Evolutionary conservation across 306 rosid genomes (phyloP), one percentile per base, ranked within the genome.

Genomic region (Pyrus betulifolia): DNA sequence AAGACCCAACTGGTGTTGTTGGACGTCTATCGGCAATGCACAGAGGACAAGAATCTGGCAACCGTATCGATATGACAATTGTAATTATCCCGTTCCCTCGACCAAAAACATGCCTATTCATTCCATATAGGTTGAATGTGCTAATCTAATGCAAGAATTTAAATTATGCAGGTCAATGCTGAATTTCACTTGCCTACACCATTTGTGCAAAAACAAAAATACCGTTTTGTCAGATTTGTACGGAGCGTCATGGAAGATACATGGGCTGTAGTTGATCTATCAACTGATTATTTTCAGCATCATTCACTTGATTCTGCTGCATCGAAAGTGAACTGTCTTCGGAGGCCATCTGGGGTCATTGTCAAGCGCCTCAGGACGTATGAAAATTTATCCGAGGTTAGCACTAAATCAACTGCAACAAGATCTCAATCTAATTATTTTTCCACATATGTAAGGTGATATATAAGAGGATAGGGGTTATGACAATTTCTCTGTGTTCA

Each of bases 311-410:
- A 51, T 12, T 58, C 57, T 54, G 62, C 57, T 54, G 62, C 74
- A 23, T 11, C n/a, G 74, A 30, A 40, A 54, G 44, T 33, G 28
- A 62, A 31, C 22, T 81, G 76, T 64, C 60, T 3, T 66, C 73
- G 84, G 44, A 76, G 78, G 75, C 84, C 81, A 42, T 81, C 84
- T 8, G 84, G 84, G 71, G 75, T 81, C 38, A 67, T 81, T 44
- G 25, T 81, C 27, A 69, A 81, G 58, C 19, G 49, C 45, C 45
- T 42, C 45, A 9, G 45, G 12, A 0, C 45, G 35, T 2, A 13
- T 66, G 81, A 21, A 40, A 6, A 17, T 13, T 14, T n/a, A 10
- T 81, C 81, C 59, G 78, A 81, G 85, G 85, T 81, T 66, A 40
- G 69, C 18, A 49, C 52, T 42, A 58, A 9, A 46, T 22, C 38